Evolutionary conservation across 352 stramenopile genomes (phyloP), one percentile per base, ranked within the genome.

Genomic region (Blastocystis sp.): DNA sequence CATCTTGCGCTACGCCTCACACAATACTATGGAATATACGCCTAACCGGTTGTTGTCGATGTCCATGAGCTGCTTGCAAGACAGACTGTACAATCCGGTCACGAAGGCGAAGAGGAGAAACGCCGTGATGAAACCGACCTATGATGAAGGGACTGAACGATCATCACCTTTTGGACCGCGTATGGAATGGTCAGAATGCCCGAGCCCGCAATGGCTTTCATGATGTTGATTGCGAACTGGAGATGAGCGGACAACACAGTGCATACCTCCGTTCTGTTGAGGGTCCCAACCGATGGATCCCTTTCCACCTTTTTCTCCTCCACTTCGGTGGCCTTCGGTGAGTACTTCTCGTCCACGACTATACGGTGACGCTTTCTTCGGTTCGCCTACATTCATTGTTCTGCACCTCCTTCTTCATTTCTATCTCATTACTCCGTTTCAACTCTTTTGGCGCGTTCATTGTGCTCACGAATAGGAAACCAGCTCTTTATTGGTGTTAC

Each of bases 221-320:
- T 89, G n/a, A 89, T 51, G 31, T 80, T 89, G 50, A 89, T 89
- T 4, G 67, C 67, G 79, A 79, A 89, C 67, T 89, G 31, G 6
- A 55, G 45, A 55, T 55, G 9, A 55, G 6, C 6, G 45, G 45
- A 55, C 9, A 55, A 55, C 45, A 16, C 6, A 55, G 45, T 6
- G 6, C 45, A 6, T 16, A 55, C 45, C 45, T 55, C 45, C 45
- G 16, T 55, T 16, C 45, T 6, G 45, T 55, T 55, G 6, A 55
- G 45, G 9, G 45, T 55, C 16, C 45, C 45, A 55, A 16, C 45
- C 9, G 45, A 55, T 55, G 45, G 45, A 55, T 55, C 16, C 45
- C 16, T 16, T 6, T 19, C 45, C 9, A 55, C 45, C 45, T 55
- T 16, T 16, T 19, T 55, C 45, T 55, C 45, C 45, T 19, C 45